Evolutionary conservation across 148 eudicot genomes (phyloP).

Genomic region (Pouteria glomerata): DNA sequence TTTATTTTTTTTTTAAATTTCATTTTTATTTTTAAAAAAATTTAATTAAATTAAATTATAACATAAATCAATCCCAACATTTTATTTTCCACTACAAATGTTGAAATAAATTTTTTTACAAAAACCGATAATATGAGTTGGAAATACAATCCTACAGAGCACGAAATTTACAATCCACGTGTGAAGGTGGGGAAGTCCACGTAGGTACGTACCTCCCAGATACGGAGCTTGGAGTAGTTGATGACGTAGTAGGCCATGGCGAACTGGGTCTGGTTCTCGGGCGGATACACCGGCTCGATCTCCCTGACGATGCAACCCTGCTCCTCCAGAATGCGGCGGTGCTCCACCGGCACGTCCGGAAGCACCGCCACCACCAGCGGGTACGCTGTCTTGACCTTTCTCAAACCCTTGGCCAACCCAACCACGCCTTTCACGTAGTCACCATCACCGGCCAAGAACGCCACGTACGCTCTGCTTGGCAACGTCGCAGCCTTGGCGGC

Average conservation of each 20-base stretch:
- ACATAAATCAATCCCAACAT: too few relatives aligned
- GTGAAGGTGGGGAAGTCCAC: background rate
- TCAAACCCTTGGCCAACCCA: slow-evolving; percentile 49
- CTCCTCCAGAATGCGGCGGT: slow-evolving; percentile 36
- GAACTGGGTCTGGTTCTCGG: slow-evolving; percentile 44
- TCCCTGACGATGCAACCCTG: slow-evolving; percentile 55
- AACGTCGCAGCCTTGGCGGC: slow-evolving; percentile 6
- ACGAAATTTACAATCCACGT: background rate
- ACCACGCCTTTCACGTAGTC: slow-evolving; percentile 61
- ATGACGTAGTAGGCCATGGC: slow-evolving; percentile 63
- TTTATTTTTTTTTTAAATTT: too few relatives aligned
- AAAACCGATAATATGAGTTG: too few relatives aligned
- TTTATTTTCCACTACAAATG: too few relatives aligned
- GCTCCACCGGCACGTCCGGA: slow-evolving; percentile 60
- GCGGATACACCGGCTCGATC: slow-evolving; percentile 50
- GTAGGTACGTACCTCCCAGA: slow-evolving; percentile 42
- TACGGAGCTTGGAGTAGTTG: slow-evolving; percentile 60
- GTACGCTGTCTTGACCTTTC: slow-evolving; percentile 35
- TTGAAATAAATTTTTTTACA: too few relatives aligned
- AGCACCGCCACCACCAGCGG: slow-evolving; percentile 58
- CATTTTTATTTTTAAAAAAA: too few relatives aligned
- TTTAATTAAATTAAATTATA: too few relatives aligned
- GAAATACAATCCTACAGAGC: too few relatives aligned
- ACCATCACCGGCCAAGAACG: slow-evolving; percentile 55
- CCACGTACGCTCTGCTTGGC: slow-evolving; percentile 45